A percentile compares a stretch with the other conserved stretches of the same genome.
These are phyloP conservation scores for Dicorynia guianensis DNA, from an alignment of 306 rosid genomes.

Conservation along the genomic window DNA sequence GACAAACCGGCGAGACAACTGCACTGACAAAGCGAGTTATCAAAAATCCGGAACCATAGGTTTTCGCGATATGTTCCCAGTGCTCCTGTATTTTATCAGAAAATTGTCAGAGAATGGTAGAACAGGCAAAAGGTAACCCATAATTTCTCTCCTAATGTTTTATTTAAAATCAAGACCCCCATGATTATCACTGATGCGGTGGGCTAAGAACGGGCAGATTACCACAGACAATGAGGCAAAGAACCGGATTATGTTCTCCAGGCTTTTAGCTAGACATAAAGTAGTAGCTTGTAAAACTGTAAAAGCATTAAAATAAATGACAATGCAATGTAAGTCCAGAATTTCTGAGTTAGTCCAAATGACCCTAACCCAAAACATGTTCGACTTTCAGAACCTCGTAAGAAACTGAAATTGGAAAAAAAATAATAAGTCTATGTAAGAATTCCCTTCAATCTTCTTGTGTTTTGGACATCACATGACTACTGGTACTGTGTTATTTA, in stretches of 20 bases:
- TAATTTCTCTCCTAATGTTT: slow-evolving; percentile 1
- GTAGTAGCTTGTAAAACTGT: slow-evolving; percentile 7
- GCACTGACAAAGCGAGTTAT: slow-evolving; percentile 73
- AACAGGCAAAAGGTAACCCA: background rate
- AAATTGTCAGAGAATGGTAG: slow-evolving; percentile 15
- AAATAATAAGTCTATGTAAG: too few relatives aligned
- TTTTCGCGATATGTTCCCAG: slow-evolving; percentile 68
- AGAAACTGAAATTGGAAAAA: background rate
- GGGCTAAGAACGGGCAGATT: background rate
- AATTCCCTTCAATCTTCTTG: slow-evolving; percentile 24
- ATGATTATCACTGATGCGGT: background rate
- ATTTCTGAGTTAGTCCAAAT: background rate
- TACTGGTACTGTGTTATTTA: slow-evolving; percentile 43
- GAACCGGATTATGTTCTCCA: slow-evolving; percentile 7
- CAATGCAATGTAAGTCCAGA: slow-evolving; percentile 22
- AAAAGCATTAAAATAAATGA: slow-evolving; percentile 10
- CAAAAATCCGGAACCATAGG: slow-evolving; percentile 81
- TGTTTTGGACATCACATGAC: slow-evolving; percentile 21
- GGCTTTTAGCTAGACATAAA: background rate
- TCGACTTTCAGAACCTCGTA: slow-evolving; percentile 20
- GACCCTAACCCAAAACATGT: slow-evolving; percentile 31
- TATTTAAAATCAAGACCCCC: slow-evolving; percentile 24
- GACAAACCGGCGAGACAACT: slow-evolving; percentile 80
- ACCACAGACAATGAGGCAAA: background rate
- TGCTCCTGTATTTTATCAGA: slow-evolving; percentile 57